Conservation (phyloP, 441 rosid species). For the Breynia disticha region DNA sequence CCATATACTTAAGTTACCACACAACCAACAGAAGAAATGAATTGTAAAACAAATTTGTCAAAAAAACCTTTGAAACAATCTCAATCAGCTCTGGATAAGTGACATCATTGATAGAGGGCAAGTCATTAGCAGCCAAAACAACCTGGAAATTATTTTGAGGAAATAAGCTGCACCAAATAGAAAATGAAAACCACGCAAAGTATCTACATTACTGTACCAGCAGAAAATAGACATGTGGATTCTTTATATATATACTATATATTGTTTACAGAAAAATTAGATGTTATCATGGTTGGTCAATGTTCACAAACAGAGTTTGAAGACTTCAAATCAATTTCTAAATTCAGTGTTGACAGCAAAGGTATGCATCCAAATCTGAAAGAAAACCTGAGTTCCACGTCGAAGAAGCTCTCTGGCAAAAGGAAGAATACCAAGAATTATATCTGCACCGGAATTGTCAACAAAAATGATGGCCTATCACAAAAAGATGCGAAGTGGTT, state of each 20-base stretch:
- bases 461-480: conserved; percentile 86
- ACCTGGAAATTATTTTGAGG: conserved; percentile 43
- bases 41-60: conserved; percentile 3
- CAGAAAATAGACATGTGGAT: background rate
- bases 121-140: conserved; percentile 87
- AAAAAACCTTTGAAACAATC: conserved; percentile 62
- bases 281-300: too few species aligned
- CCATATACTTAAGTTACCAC: conserved; percentile 15
- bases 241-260: too few species aligned
- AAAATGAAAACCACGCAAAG: background rate
- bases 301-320: background rate
- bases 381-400: conserved; percentile 70
- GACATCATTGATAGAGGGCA: conserved; percentile 90
- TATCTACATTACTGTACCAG: background rate
- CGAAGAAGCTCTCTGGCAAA: conserved; percentile 89
- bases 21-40: conserved; percentile 3
- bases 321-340: background rate
- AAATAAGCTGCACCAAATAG: background rate
- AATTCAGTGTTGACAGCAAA: too few species aligned
- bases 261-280: too few species aligned
- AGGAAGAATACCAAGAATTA: conserved; percentile 83
- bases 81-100: conserved; percentile 74
- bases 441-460: conserved; percentile 98
- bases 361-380: conserved; percentile 8
- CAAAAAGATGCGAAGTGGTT: conserved; percentile 15